Evolutionary conservation across 208 protist genomes (phyloP).

Genomic region (Trypanosoma brucei): DNA sequence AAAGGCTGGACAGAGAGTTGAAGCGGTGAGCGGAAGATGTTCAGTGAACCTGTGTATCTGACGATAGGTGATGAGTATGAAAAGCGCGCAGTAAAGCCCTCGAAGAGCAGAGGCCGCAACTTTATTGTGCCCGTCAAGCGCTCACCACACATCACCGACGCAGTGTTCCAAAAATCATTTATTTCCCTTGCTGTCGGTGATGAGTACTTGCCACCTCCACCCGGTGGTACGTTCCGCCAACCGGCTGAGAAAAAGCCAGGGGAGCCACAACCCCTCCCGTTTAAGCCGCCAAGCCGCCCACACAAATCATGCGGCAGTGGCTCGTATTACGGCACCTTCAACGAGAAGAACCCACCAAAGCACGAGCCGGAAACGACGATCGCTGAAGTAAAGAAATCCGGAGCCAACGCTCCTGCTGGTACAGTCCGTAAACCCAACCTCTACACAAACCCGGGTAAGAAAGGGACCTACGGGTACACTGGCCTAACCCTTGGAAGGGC

Average conservation of each 20-base stretch:
- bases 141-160: constrained; percentile 68
- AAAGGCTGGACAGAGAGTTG: too few relatives aligned
- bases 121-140: constrained; percentile 76
- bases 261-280: constrained; percentile 27
- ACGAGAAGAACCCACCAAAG: constrained; percentile 49
- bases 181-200: constrained; percentile 71
- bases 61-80: constrained; percentile 89
- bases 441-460: constrained; percentile 80
- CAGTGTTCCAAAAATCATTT: constrained; percentile 65
- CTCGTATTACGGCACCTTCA: constrained; percentile 88
- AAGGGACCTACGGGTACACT: constrained; percentile 83
- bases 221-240: constrained; percentile 45
- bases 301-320: constrained; percentile 84
- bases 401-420: constrained; percentile 1
- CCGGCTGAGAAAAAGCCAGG: constrained; percentile 11
- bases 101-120: constrained; percentile 22
- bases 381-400: constrained; percentile 27
- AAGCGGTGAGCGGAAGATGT: constrained; percentile 29
- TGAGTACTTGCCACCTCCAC: constrained; percentile 49
- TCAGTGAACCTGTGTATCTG: constrained; percentile 75
- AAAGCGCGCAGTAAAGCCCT: constrained; percentile 32
- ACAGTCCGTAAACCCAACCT: constrained; percentile 55
- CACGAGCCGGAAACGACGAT: constrained; percentile 84
- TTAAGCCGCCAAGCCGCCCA: constrained; percentile 44
- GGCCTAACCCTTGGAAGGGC: constrained; percentile 77